These are phyloP conservation scores for Xylaria bambusicola DNA, from an alignment of 495 filamentous ascomycete genomes.

Conservation along the genomic window DNA sequence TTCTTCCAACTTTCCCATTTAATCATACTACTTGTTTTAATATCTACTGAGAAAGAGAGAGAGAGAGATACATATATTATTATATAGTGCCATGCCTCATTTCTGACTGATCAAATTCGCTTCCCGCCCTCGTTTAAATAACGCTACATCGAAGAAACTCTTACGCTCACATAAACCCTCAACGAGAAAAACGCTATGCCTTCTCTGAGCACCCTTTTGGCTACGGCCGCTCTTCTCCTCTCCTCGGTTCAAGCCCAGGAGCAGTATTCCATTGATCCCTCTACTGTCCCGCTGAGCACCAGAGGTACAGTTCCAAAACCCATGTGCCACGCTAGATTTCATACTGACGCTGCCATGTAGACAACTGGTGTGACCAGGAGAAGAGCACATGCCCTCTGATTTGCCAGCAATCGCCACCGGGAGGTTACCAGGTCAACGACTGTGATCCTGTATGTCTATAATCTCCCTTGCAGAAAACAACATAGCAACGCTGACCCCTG, in stretches of 20 bases:
- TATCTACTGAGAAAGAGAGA: too few relatives aligned
- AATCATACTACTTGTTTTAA: conserved; percentile 22
- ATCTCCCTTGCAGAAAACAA: not conserved
- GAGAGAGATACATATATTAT: too few relatives aligned
- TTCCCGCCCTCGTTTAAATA: conserved; percentile 11
- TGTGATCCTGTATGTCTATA: conserved; percentile 64
- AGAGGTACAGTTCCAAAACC: too few relatives aligned
- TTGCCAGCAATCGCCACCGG: conserved; percentile 67
- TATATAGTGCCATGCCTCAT: too few relatives aligned
- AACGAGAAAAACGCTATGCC: conserved; percentile 40
- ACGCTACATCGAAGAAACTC: not conserved
- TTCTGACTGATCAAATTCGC: not conserved
- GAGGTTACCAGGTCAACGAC: conserved; percentile 56
- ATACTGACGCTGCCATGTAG: conserved; percentile 43
- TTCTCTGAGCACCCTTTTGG: conserved; percentile 46
- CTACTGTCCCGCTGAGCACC: conserved; percentile 29
- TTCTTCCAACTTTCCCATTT: not conserved
- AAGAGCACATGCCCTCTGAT: conserved; percentile 71
- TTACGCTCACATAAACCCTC: not conserved
- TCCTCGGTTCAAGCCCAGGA: conserved; percentile 48
- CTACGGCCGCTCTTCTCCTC: conserved; percentile 45
- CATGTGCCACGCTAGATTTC: not conserved
- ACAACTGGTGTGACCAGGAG: conserved; percentile 70
- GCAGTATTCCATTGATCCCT: conserved; percentile 44
- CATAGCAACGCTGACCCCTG: not conserved